A percentile compares a stretch with the other conserved stretches of the same genome.
Conservation (phyloP, 208 protist genomes). For the Angomonas ambiguus region DNA sequence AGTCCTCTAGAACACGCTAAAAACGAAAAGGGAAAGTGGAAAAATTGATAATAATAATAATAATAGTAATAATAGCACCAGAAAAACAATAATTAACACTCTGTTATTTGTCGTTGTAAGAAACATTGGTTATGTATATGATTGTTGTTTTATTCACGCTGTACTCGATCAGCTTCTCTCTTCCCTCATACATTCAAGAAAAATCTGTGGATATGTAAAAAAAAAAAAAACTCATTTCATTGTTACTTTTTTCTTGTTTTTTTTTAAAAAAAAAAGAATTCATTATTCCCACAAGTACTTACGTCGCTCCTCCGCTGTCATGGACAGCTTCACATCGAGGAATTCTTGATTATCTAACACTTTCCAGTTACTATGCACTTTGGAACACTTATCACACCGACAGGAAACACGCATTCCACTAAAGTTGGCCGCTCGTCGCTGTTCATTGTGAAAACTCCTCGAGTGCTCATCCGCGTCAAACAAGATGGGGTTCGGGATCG, state of each 20-base stretch:
- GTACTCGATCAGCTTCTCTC: no score
- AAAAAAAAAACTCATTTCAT: neutral
- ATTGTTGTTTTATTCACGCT: no score
- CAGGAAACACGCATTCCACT: slow-evolving; percentile 50
- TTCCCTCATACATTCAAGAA: no score
- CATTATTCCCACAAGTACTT: slow-evolving; percentile 18
- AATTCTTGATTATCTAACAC: slow-evolving; percentile 68
- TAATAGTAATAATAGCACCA: no score
- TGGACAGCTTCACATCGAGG: slow-evolving; percentile 57
- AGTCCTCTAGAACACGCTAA: neutral
- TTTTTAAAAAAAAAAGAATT: neutral
- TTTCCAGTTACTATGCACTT: slow-evolving; percentile 71
- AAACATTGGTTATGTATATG: no score
- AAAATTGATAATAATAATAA: neutral
- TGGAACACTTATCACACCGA: slow-evolving; percentile 58
- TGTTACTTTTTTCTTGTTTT: slow-evolving; percentile 2
- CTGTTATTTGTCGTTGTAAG: no score
- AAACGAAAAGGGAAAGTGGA: neutral
- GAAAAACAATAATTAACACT: no score
- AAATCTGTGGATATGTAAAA: neutral
- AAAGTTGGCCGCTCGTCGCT: slow-evolving; percentile 54
- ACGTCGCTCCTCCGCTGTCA: slow-evolving; percentile 39
- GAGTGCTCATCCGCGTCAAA: slow-evolving; percentile 84
- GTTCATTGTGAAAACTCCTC: slow-evolving; percentile 73
- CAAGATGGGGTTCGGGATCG: slow-evolving; percentile 83